Evolutionary conservation across 202 grass and related monocot species (phyloP), one percentile per base, ranked within the genome.

Genomic region (Carex arenaria): DNA sequence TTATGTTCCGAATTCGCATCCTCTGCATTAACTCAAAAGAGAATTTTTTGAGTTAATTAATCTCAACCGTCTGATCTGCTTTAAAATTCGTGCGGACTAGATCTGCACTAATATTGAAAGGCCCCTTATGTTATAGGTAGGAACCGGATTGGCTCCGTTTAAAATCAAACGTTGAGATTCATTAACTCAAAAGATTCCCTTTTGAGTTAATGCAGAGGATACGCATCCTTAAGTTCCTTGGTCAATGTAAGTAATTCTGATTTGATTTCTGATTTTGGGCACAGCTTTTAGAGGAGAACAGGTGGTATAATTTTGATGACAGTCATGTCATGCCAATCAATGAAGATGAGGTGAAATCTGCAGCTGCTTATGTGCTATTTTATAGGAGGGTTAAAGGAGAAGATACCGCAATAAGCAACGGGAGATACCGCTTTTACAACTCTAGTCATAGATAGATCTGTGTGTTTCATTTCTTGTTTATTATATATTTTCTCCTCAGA

Each of bases 281-380:
- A 55, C 88, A 99, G 96, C 87, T 99, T 71, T 84, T 99, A 81
- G 90, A 96, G 26, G 90, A 99, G 73, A 95, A 92, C 61, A 87
- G 73, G 26, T 99, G 96, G 96, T 99, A 96, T 66, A 96, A 90
- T 92, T 99, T 99, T 67, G 96, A 99, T 80, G 96, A 99, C 81
- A 99, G 89, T 72, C 96, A 99, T 85, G 92, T 99, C 66, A 90
- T 82, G 61, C 81, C 91, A 9, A 96, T 96, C 82, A 92, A 89
- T 40, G 93, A 96, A 84, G 96, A 94, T 8, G 96, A 99, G 63
- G 96, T 99, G 82, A 99, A 88, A 83, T 96, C 91, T n/a, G 91
- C 89, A 80, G 96, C 96, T 84, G 96, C 96, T 47, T 99, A 99
- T 85, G 93, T 99, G 79, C 88, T 99, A 5, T 99, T 99, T 79